Percentiles rank a stretch among this genome's conserved stretches.
phyloP scores from a whole-genome alignment of 805 yeast genomes.

The Diddensiella caesifluorescens region DNA sequence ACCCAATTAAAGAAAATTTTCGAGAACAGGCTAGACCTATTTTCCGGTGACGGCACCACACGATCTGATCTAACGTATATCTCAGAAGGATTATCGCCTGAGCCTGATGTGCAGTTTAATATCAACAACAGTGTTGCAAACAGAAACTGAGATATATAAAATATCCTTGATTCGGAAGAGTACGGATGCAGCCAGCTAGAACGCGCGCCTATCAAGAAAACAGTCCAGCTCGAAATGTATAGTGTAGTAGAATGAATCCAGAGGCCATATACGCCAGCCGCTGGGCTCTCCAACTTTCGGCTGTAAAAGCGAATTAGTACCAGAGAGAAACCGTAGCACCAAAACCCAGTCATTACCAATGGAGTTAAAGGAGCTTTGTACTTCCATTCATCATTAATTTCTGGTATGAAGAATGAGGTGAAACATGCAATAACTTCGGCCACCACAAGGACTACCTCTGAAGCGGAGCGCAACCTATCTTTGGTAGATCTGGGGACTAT shows the following conservation, averaged over 20 bases:
- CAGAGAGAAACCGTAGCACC: constrained; percentile 25
- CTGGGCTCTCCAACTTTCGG: constrained; percentile 15
- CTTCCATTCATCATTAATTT: constrained; percentile 16
- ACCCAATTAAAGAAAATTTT: constrained; percentile 71
- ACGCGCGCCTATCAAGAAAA: constrained; percentile 22
- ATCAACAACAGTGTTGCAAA: constrained; percentile 41
- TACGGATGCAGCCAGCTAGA: constrained; percentile 18
- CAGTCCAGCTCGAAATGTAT: constrained; percentile 16
- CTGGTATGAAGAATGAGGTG: constrained; percentile 17
- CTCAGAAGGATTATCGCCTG: constrained; percentile 59
- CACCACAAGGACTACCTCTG: constrained; percentile 24
- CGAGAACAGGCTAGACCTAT: constrained; percentile 51
- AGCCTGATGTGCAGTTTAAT: constrained; percentile 49
- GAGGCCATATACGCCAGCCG: no score
- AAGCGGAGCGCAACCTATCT: constrained; percentile 24
- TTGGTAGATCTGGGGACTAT: constrained; percentile 26
- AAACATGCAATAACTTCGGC: constrained; percentile 21
- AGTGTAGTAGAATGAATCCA: constrained; percentile 23
- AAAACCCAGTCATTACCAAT: constrained; percentile 12
- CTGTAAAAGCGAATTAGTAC: constrained; percentile 21
- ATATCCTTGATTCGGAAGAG: constrained; percentile 11
- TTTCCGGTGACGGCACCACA: constrained; percentile 68
- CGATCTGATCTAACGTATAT: constrained; percentile 33
- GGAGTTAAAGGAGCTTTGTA: constrained; percentile 13
- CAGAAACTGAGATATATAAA: constrained; percentile 32